These are phyloP conservation scores for Pyricularia grisea DNA, from an alignment of 2,329 filamentous ascomycete genomes.

Conservation along the genomic window DNA sequence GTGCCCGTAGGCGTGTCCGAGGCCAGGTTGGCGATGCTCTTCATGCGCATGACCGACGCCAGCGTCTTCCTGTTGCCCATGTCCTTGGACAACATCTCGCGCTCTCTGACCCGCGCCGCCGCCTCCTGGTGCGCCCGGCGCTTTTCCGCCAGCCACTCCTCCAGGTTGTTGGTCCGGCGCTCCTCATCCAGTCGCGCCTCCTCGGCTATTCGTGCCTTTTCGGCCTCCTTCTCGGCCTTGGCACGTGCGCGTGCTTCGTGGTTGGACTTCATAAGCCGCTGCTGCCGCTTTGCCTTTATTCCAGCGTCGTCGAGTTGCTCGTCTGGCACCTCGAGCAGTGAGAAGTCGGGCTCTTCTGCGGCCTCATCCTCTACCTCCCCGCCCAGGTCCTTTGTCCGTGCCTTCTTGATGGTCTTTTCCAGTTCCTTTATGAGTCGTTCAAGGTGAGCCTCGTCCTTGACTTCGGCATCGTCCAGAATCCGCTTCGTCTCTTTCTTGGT, in stretches of 20 bases:
- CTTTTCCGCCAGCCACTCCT: conserved; percentile 78
- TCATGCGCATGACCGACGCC: conserved; percentile 96
- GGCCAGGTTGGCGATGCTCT: conserved; percentile 90
- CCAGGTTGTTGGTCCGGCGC: conserved; percentile 72
- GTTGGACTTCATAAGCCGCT: conserved; percentile 87
- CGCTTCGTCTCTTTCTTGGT: conserved; percentile 88
- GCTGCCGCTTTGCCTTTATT: conserved; percentile 85
- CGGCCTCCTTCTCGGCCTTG: conserved; percentile 90
- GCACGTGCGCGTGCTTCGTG: conserved; percentile 88
- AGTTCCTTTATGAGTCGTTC: conserved; percentile 81
- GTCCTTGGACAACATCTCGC: conserved; percentile 86
- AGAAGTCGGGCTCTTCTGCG: conserved; percentile 73
- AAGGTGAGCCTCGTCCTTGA: conserved; percentile 82
- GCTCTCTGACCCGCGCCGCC: conserved; percentile 82
- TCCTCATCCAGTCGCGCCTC: conserved; percentile 78
- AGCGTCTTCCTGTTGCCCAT: conserved; percentile 94
- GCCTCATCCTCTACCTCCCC: conserved; percentile 70
- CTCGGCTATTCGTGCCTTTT: conserved; percentile 76
- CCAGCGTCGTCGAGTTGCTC: conserved; percentile 88
- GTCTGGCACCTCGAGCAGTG: conserved; percentile 79
- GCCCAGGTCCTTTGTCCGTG: conserved; percentile 87
- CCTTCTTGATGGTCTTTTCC: conserved; percentile 81
- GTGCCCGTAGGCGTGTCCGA: conserved; percentile 71
- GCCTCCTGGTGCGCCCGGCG: conserved; percentile 60
- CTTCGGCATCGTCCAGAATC: conserved; percentile 78